phyloP scores from a whole-genome alignment of 352 stramenopile genomes.

The Globisporangium alternatum region DNA sequence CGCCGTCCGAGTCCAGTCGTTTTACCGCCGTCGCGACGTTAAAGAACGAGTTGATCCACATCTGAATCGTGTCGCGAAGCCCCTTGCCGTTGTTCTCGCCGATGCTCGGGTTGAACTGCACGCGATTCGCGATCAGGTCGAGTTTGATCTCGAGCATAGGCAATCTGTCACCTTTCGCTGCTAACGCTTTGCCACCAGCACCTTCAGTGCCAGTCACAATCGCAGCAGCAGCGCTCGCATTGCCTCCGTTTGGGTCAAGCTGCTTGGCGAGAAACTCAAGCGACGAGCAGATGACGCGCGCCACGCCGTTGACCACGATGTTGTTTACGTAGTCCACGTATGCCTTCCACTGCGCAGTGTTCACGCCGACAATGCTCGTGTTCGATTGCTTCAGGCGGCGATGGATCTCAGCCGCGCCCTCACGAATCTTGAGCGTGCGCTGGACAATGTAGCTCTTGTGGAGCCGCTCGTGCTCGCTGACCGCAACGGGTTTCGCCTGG shows the following conservation, averaged over 20 bases:
- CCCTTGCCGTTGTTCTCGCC: slow-evolving; percentile 91
- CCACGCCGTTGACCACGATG: slow-evolving; percentile 94
- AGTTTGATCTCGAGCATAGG: slow-evolving; percentile 98
- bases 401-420: slow-evolving; percentile 95
- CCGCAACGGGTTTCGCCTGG: slow-evolving; percentile 94
- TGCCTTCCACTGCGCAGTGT: slow-evolving; percentile 95
- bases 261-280: slow-evolving; percentile 94
- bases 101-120: slow-evolving; percentile 88
- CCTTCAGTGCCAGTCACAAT: slow-evolving; percentile 39
- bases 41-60: slow-evolving; percentile 96
- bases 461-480: slow-evolving; percentile 95
- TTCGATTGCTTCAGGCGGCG: slow-evolving; percentile 95
- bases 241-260: slow-evolving; percentile 82
- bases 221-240: slow-evolving; percentile 22
- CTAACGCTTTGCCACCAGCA: slow-evolving; percentile 29
- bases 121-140: slow-evolving; percentile 87
- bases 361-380: slow-evolving; percentile 91
- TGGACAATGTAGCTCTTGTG: slow-evolving; percentile 93
- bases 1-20: slow-evolving; percentile 90
- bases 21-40: slow-evolving; percentile 96
- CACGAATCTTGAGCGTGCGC: slow-evolving; percentile 94
- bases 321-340: slow-evolving; percentile 99
- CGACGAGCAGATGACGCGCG: slow-evolving; percentile 80
- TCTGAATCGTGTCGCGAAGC: slow-evolving; percentile 93
- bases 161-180: slow-evolving; percentile 49